phyloP scores from a whole-genome alignment of 2,329 filamentous ascomycete species.

The Fusarium sp. region DNA sequence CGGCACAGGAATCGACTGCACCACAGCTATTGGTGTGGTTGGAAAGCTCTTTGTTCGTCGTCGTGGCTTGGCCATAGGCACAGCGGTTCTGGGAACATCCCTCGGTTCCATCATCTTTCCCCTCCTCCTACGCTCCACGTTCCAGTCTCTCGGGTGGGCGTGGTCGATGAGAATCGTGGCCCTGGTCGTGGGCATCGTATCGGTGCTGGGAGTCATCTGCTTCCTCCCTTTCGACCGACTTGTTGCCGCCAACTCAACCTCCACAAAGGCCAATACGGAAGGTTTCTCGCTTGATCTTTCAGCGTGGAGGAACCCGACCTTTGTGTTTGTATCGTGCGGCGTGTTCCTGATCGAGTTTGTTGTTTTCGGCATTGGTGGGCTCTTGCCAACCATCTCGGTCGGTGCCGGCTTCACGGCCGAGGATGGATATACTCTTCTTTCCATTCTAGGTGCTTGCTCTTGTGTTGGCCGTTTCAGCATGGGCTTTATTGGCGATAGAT shows the following conservation, averaged over 20 bases:
- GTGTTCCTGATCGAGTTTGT: slow-evolving; percentile 60
- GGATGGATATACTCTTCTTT: slow-evolving; percentile 56
- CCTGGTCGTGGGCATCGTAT: slow-evolving; percentile 37
- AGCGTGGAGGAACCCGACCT: slow-evolving; percentile 52
- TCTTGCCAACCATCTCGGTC: slow-evolving; percentile 58
- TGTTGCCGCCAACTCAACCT: neutral
- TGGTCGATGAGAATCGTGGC: slow-evolving; percentile 49
- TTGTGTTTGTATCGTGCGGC: slow-evolving; percentile 52
- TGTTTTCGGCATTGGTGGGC: slow-evolving; percentile 57
- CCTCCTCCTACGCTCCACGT: slow-evolving; percentile 43
- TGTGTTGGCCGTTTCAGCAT: slow-evolving; percentile 55
- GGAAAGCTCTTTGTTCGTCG: slow-evolving; percentile 39
- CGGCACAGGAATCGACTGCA: slow-evolving; percentile 51
- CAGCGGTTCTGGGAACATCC: slow-evolving; percentile 26
- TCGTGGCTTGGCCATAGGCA: slow-evolving; percentile 25
- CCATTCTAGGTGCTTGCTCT: slow-evolving; percentile 56
- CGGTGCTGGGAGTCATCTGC: slow-evolving; percentile 46
- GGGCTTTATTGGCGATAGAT: slow-evolving; percentile 53
- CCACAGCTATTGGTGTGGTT: slow-evolving; percentile 46
- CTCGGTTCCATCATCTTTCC: slow-evolving; percentile 48
- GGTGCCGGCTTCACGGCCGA: slow-evolving; percentile 45
- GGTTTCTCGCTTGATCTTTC: slow-evolving; percentile 47
- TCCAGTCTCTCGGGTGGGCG: slow-evolving; percentile 45
- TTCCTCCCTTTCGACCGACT: slow-evolving; percentile 46
- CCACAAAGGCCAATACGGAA: neutral